phyloP scores from a whole-genome alignment of 1,284 basidiomycete genomes.

The Porogramme epimiltina region DNA sequence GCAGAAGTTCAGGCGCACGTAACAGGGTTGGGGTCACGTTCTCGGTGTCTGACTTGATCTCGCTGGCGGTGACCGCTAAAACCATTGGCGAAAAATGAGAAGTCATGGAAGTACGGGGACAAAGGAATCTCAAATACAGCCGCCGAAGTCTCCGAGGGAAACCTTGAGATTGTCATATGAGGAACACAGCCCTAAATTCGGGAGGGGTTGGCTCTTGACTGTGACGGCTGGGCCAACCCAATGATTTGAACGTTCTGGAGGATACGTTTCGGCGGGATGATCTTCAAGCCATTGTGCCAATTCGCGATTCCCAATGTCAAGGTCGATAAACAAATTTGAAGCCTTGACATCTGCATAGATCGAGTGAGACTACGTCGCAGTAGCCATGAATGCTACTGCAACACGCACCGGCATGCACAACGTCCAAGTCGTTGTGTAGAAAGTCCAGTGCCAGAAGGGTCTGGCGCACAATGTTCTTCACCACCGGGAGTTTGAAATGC shows the following conservation, averaged over 20 bases:
- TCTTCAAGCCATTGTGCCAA: not conserved
- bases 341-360: constrained; percentile 1
- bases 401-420: constrained; percentile 18
- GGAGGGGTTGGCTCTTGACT: constrained; percentile 8
- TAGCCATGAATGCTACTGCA: too few relatives aligned
- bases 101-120: not conserved
- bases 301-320: not conserved
- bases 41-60: not conserved
- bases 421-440: constrained; percentile 10
- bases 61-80: not conserved
- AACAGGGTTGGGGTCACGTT: not conserved
- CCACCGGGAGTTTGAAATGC: not conserved
- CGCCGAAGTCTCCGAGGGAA: constrained; percentile 6
- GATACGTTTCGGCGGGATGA: constrained; percentile 4
- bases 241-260: not conserved
- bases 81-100: too few relatives aligned
- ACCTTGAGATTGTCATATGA: constrained; percentile 8
- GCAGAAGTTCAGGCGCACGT: constrained; percentile 10
- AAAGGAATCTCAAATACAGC: constrained; percentile 2
- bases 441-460: constrained; percentile 15
- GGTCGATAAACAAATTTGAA: not conserved
- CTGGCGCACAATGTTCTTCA: constrained; percentile 9
- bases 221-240: constrained; percentile 3
- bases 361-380: not conserved
- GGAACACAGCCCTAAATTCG: constrained; percentile 4